phyloP scores from a whole-genome alignment of 169 alveolate genomes.

The Babesia bigemina region DNA sequence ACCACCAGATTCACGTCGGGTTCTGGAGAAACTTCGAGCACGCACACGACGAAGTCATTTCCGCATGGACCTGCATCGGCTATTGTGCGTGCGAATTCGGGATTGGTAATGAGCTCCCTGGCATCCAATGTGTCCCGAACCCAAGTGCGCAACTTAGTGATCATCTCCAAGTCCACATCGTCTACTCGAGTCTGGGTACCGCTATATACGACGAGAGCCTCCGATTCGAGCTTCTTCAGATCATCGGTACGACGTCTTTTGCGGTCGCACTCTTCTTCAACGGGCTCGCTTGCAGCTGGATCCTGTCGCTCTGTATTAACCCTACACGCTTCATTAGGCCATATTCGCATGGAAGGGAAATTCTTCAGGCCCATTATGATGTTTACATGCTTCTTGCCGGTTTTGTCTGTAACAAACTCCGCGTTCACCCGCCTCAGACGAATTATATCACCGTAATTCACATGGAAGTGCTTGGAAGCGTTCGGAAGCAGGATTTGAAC shows the following conservation, averaged over 20 bases:
- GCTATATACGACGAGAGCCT: conserved; percentile 23
- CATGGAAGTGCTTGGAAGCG: conserved; percentile 25
- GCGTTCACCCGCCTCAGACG: conserved; percentile 51
- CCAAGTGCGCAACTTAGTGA: conserved; percentile 33
- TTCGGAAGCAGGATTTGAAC: conserved; percentile 32
- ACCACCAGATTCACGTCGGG: conserved; percentile 33
- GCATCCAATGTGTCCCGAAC: conserved; percentile 35
- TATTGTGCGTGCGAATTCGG: conserved; percentile 16
- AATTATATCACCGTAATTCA: conserved; percentile 53
- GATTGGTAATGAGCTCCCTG: conserved; percentile 3
- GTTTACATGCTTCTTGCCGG: conserved; percentile 51
- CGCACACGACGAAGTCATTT: conserved; percentile 45
- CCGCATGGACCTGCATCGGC: conserved; percentile 32
- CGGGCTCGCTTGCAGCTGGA: not conserved
- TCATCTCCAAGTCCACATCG: conserved; percentile 16
- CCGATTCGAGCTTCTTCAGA: not conserved
- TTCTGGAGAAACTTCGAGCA: conserved; percentile 40
- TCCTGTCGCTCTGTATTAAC: not conserved
- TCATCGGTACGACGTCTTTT: not conserved
- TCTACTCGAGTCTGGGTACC: conserved; percentile 15
- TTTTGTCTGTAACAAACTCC: conserved; percentile 17
- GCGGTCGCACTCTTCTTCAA: not conserved
- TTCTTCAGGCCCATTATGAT: conserved; percentile 28
- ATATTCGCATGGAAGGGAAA: conserved; percentile 44
- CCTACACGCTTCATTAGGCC: conserved; percentile 15